Base-by-base conservation (phyloP, 2,329 filamentous ascomycete genomes). In the Diaporthe caulivora region DNA sequence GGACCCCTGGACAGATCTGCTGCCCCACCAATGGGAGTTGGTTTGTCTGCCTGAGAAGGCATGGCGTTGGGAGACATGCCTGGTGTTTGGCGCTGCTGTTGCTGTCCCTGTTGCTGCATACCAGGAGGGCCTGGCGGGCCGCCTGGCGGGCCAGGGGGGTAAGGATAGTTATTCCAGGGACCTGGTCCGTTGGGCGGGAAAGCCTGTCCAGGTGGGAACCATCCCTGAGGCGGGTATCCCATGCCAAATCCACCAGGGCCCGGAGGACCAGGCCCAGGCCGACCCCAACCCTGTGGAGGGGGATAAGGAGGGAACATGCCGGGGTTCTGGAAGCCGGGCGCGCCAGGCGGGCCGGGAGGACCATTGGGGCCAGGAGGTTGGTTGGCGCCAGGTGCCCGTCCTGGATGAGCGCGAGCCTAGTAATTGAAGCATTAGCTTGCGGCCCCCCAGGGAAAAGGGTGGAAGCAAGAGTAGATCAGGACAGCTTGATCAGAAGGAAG, bases 401-500 rank as follows among this genome's bases (percentile, higher is more conserved):
- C 76, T 70, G 75, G 82, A 54, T 83, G 82, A 76, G 82, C 77
- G 74, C 83, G 83, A 86, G 77, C 85, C 87, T 83, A 80, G 74
- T 73, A 55, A 60, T 29, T 13, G 15, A 58, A 73, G 65, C 21
- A 60, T 81, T 78, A 86, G 76, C 76, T 76, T 75, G 53, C 75
- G 47, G 42, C 71, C 71, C 75, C 15, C 31, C 75, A 34, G 71
- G 72, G 42, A 70, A 42, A 29, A 47, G 1, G 29, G 26, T 49
- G 44, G 21, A 51, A 69, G 64, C 60, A 77, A 64, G 76, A 71
- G 64, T 71, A 78, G 78, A 70, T 73, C 72, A 75, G 76, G 77
- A 79, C 78, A 77, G 72, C 72, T 79, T 76, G 81, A 92, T 98
- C 95, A 98, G 95, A 98, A 98, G 95, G 95, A 98, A 98, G 95